A percentile compares a stretch with the other conserved stretches of the same genome.
These are phyloP conservation scores for Chytriomyces sp. DNA, from an alignment of 192 early-diverging fungal species.

Conservation along the genomic window DNA sequence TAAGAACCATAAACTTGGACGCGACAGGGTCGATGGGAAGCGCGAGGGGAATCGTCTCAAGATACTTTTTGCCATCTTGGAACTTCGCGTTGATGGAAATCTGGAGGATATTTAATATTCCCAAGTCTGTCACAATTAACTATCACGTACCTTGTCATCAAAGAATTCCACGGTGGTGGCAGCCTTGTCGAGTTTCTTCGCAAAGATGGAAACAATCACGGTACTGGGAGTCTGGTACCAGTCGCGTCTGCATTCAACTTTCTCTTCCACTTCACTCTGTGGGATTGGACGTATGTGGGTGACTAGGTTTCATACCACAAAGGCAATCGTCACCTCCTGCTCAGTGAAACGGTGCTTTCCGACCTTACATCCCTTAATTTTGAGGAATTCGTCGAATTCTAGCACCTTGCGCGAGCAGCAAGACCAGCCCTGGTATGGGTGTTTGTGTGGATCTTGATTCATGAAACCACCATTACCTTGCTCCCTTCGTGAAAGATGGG, in stretches of 20 bases:
- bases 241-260: slow-evolving; percentile 83
- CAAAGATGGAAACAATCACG: slow-evolving; percentile 89
- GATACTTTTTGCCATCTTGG: slow-evolving; percentile 73
- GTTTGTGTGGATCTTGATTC: background rate
- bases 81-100: slow-evolving; percentile 78
- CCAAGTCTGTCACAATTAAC: background rate
- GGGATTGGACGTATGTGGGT: background rate
- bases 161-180: slow-evolving; percentile 72
- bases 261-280: slow-evolving; percentile 41
- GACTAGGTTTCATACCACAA: background rate
- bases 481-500: slow-evolving; percentile 98
- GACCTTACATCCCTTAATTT: slow-evolving; percentile 88
- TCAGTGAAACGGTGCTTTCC: slow-evolving; percentile 90
- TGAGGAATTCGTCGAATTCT: slow-evolving; percentile 98
- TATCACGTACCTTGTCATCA: slow-evolving; percentile 50
- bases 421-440: slow-evolving; percentile 71
- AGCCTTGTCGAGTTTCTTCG: slow-evolving; percentile 82
- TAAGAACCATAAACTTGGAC: slow-evolving; percentile 74
- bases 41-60: slow-evolving; percentile 69
- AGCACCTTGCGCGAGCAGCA: slow-evolving; percentile 94
- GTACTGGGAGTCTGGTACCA: slow-evolving; percentile 90
- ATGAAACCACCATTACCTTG: slow-evolving; percentile 57
- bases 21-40: slow-evolving; percentile 74
- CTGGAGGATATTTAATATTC: slow-evolving; percentile 16
- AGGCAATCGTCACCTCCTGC: slow-evolving; percentile 2